Percentiles rank a stretch among this genome's conserved stretches.
Conservation (phyloP, 176 grass and related monocot species). For the Tillandsia fasciculata region DNA sequence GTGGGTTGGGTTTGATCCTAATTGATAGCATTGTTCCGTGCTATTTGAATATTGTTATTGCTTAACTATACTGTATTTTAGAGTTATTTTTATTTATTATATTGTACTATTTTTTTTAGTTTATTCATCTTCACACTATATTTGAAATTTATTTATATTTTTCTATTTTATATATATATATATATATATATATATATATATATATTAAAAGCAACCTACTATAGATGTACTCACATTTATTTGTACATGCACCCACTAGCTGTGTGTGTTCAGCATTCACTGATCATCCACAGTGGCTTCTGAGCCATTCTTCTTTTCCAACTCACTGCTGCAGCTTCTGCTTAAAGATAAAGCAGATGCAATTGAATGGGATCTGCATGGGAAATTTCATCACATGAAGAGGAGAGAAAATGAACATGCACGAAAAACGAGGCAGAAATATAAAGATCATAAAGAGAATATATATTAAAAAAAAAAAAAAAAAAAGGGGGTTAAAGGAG, state of each 20-base stretch:
- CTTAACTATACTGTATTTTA: too few species aligned
- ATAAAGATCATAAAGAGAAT: constrained; percentile 19
- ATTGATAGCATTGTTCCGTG: too few species aligned
- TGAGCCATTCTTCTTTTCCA: constrained; percentile 13
- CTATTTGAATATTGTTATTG: too few species aligned
- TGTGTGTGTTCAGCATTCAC: neutral
- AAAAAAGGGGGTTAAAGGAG: neutral
- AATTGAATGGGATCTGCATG: constrained; percentile 32
- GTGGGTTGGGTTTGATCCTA: too few species aligned
- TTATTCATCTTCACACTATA: too few species aligned
- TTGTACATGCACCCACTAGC: neutral
- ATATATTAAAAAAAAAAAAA: constrained; percentile 4
- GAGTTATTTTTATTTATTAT: too few species aligned
- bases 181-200: too few species aligned
- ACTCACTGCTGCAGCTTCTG: constrained; percentile 13
- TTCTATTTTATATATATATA: too few species aligned
- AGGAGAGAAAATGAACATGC: constrained; percentile 5
- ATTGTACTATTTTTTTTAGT: too few species aligned
- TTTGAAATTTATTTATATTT: too few species aligned
- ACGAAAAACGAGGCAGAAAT: constrained; percentile 19
- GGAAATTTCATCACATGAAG: constrained; percentile 22
- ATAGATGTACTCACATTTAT: neutral
- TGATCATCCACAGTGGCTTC: neutral
- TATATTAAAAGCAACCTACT: neutral
- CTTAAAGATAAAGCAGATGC: constrained; percentile 4